A percentile compares a stretch with the other conserved stretches of the same genome.
These are phyloP conservation scores for Fusarium sp. DNA, from an alignment of 2,329 filamentous ascomycete genomes.

Conservation along the genomic window DNA sequence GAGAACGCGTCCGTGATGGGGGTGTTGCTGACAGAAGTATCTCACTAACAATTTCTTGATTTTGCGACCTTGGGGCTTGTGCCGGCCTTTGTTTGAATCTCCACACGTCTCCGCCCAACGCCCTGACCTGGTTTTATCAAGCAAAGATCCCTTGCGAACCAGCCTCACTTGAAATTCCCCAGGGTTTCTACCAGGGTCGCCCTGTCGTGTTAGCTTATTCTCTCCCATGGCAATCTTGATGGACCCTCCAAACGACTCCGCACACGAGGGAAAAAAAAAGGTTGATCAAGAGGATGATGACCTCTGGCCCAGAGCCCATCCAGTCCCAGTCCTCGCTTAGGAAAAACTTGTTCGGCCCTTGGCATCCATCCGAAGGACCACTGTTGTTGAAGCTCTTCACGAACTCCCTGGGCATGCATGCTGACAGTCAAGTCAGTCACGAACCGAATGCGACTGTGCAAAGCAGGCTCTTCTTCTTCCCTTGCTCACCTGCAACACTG, in stretches of 20 bases:
- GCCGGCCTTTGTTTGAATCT: slow-evolving; percentile 19
- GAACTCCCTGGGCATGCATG: not conserved
- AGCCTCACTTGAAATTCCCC: slow-evolving; percentile 39
- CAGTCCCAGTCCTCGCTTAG: slow-evolving; percentile 7
- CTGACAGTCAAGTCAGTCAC: not conserved
- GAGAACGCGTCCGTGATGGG: slow-evolving; percentile 40
- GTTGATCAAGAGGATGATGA: not conserved
- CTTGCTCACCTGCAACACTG: slow-evolving; percentile 4
- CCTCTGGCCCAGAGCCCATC: not conserved
- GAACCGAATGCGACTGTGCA: slow-evolving; percentile 1
- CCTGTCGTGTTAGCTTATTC: slow-evolving; percentile 25
- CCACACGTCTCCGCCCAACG: slow-evolving; percentile 23
- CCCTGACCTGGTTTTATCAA: slow-evolving; percentile 18
- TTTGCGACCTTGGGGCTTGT: slow-evolving; percentile 13
- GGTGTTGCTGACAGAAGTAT: slow-evolving; percentile 47
- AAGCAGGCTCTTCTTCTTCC: not conserved
- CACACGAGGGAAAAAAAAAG: slow-evolving; percentile 13
- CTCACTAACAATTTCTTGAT: slow-evolving; percentile 54
- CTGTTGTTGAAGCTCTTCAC: slow-evolving; percentile 11
- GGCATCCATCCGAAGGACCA: slow-evolving; percentile 5
- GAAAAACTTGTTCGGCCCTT: slow-evolving; percentile 12
- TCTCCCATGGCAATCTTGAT: slow-evolving; percentile 17
- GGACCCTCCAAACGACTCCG: slow-evolving; percentile 21
- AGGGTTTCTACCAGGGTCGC: slow-evolving; percentile 33
- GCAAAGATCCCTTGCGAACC: slow-evolving; percentile 26